Evolutionary conservation across 2,329 filamentous ascomycete genomes (phyloP).

Genomic region (Exophiala oligosperma): DNA sequence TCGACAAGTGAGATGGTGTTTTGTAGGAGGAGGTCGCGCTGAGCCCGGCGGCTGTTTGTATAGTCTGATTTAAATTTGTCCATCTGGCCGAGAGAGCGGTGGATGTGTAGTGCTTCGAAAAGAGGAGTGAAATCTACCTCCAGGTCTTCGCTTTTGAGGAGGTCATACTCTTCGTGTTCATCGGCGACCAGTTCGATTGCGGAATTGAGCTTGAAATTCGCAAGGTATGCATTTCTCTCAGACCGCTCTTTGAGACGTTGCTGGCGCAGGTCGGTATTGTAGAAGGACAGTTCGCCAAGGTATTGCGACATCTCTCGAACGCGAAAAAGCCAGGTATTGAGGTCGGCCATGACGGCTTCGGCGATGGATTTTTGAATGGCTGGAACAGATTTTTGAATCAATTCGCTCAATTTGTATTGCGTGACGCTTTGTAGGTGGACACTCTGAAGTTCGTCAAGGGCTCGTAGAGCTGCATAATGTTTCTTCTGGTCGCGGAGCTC

Average conservation of each 20-base stretch:
- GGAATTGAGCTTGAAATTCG: constrained; percentile 88
- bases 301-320: constrained; percentile 97
- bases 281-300: constrained; percentile 92
- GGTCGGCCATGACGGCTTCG: constrained; percentile 92
- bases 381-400: constrained; percentile 95
- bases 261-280: constrained; percentile 86
- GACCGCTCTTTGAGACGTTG: constrained; percentile 79
- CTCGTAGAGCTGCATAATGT: constrained; percentile 91
- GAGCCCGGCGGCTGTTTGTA: constrained; percentile 81
- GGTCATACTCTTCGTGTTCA: constrained; percentile 92
- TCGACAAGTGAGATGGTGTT: constrained; percentile 70
- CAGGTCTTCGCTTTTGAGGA: constrained; percentile 91
- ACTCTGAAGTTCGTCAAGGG: constrained; percentile 92
- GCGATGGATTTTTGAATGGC: constrained; percentile 90
- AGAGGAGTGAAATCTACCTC: constrained; percentile 93
- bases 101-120: constrained; percentile 94
- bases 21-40: constrained; percentile 83
- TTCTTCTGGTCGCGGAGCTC: constrained; percentile 90
- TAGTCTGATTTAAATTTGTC: constrained; percentile 92
- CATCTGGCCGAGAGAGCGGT: constrained; percentile 87
- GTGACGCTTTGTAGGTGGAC: constrained; percentile 93
- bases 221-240: constrained; percentile 71
- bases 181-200: constrained; percentile 94
- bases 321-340: constrained; percentile 94
- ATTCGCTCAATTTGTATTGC: constrained; percentile 89